These are phyloP conservation scores for Solanum clarkiae DNA, from an alignment of 257 asterid species.

Conservation along the genomic window DNA sequence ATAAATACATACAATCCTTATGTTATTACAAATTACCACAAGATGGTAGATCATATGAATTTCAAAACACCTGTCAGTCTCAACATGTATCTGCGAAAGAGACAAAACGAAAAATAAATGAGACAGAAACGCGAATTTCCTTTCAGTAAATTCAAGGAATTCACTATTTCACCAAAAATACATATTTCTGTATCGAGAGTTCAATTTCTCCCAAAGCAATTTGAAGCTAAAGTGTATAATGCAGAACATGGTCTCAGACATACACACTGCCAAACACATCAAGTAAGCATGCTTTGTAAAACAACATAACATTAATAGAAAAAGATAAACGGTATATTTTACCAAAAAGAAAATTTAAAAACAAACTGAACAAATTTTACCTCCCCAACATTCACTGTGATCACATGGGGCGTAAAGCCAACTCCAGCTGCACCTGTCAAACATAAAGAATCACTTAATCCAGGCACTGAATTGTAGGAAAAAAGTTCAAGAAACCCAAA, in stretches of 20 bases:
- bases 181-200: not conserved
- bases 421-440: conserved; percentile 31
- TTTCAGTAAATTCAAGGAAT: not conserved
- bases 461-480: not conserved
- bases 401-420: conserved; percentile 45
- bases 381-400: conserved; percentile 39
- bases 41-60: not conserved
- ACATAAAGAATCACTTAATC: not conserved
- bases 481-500: not conserved
- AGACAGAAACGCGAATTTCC: not conserved
- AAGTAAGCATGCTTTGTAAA: not conserved
- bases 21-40: not conserved
- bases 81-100: not conserved
- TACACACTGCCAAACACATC: not conserved
- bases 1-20: not conserved
- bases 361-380: conserved; percentile 5
- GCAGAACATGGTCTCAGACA: not conserved
- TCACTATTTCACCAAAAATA: not conserved
- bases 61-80: not conserved
- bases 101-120: not conserved
- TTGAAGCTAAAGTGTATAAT: not conserved
- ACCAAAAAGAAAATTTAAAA: not conserved
- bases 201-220: not conserved
- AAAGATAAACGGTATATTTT: not conserved
- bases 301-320: not conserved